Evolutionary conservation across 768 basidiomycete species (phyloP).

Genomic region (Leucocoprinus birnbaumii): DNA sequence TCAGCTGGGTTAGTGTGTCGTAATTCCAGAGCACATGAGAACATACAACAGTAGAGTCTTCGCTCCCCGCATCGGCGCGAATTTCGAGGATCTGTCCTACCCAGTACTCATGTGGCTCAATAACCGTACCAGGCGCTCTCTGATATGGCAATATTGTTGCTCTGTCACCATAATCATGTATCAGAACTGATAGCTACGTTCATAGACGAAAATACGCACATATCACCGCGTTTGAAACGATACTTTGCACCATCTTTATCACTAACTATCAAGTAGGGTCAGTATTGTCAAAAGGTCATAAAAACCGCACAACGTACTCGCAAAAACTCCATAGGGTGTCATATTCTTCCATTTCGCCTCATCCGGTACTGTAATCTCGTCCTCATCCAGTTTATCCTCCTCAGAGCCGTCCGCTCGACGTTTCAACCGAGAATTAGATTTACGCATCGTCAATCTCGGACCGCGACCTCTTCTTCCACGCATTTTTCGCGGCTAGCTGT

Average conservation of each 20-base stretch:
- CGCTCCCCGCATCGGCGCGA: conserved; percentile 24
- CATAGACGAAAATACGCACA: conserved; percentile 19
- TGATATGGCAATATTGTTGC: conserved; percentile 41
- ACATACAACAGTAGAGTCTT: conserved; percentile 28
- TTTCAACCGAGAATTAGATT: not conserved
- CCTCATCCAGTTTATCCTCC: not conserved
- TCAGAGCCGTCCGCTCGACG: not conserved
- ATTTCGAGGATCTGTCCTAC: conserved; percentile 48
- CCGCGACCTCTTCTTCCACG: not conserved
- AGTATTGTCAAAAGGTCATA: not conserved
- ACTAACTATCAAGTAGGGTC: not conserved
- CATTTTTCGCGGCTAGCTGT: not conserved
- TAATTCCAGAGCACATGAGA: not conserved
- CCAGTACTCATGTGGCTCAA: conserved; percentile 45
- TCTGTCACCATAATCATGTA: conserved; percentile 20
- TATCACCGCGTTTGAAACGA: conserved; percentile 27
- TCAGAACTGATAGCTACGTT: not conserved
- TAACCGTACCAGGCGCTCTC: conserved; percentile 17
- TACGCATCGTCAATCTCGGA: not conserved
- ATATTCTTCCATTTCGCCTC: conserved; percentile 17
- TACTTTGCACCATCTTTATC: conserved; percentile 26
- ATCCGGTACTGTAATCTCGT: not conserved
- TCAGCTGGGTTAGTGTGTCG: not conserved
- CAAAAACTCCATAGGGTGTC: conserved; percentile 17
- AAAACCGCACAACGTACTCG: conserved; percentile 7